phyloP scores from a whole-genome alignment of 495 filamentous ascomycete genomes.

The Ascobolus immersus region DNA sequence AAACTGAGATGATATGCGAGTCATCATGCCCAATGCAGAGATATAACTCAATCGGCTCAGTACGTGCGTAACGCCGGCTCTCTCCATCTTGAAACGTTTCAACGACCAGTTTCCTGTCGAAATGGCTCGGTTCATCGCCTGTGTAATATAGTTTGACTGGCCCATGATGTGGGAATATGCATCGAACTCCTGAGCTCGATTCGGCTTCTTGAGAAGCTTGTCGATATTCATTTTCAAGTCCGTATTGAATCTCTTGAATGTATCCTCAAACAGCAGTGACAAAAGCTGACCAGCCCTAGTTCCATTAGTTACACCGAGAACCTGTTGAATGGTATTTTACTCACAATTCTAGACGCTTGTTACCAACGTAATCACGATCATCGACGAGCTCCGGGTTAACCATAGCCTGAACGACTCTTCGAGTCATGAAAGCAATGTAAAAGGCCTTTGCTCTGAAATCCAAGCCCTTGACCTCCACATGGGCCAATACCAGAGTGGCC shows the following conservation, averaged over 20 bases:
- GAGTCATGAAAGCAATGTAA: constrained; percentile 88
- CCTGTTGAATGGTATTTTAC: constrained; percentile 3
- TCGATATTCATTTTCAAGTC: constrained; percentile 77
- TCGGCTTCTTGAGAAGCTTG: constrained; percentile 73
- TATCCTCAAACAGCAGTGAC: constrained; percentile 85
- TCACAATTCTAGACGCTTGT: constrained; percentile 74
- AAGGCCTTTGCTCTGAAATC: constrained; percentile 89
- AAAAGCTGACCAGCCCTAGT: constrained; percentile 57
- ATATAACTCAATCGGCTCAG: constrained; percentile 89
- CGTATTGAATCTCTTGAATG: constrained; percentile 81
- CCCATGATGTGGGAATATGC: constrained; percentile 48
- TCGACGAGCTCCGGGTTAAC: constrained; percentile 72
- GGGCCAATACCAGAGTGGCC: constrained; percentile 70
- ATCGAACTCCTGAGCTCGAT: constrained; percentile 64
- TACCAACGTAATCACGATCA: constrained; percentile 91
- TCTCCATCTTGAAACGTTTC: constrained; percentile 93
- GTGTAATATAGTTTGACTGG: constrained; percentile 57
- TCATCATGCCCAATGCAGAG: constrained; percentile 98
- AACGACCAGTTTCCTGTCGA: constrained; percentile 94
- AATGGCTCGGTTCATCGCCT: constrained; percentile 77
- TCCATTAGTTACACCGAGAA: constrained; percentile 2
- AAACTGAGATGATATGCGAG: constrained; percentile 90
- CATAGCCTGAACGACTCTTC: constrained; percentile 76
- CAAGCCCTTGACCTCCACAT: constrained; percentile 66
- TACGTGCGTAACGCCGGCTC: constrained; percentile 90